phyloP scores from a whole-genome alignment of 176 grass and related monocot genomes.

The Puccinellia tenuiflora region DNA sequence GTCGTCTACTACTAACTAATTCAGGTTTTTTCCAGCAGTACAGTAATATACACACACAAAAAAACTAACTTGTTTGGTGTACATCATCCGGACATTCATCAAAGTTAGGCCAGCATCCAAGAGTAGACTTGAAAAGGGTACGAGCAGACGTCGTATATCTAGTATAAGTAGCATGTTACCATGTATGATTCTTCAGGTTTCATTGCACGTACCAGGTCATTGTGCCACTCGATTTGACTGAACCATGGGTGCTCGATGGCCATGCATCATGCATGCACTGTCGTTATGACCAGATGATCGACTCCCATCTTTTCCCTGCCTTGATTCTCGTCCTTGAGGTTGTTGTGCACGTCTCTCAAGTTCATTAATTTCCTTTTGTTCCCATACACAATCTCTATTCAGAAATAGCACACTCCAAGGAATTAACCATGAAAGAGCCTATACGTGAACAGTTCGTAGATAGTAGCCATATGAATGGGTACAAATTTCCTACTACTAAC shows the following conservation, averaged over 20 bases:
- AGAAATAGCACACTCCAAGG: no score
- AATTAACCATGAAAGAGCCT: background rate
- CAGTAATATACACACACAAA: background rate
- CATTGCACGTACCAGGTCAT: slow-evolving; percentile 13
- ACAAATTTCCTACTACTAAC: background rate
- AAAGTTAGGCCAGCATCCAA: slow-evolving; percentile 33
- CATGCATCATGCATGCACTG: background rate
- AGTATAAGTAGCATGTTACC: background rate
- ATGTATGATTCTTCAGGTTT: slow-evolving; percentile 24
- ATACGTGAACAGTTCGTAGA: background rate
- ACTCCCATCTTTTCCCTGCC: background rate
- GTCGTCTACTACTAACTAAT: background rate
- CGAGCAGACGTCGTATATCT: background rate
- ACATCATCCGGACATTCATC: background rate
- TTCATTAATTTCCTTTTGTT: background rate
- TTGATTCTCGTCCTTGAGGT: slow-evolving; percentile 26
- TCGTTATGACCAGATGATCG: background rate
- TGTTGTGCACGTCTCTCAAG: background rate
- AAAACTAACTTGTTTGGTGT: background rate
- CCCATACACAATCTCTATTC: background rate
- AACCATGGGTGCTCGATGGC: background rate
- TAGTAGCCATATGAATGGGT: background rate
- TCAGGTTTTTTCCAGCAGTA: background rate
- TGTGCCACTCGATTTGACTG: slow-evolving; percentile 21
- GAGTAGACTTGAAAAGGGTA: background rate